Percentiles rank a stretch among this genome's conserved stretches.
Evolutionary conservation across 106 monocot species (phyloP).

Genomic region (Allium cepa): DNA sequence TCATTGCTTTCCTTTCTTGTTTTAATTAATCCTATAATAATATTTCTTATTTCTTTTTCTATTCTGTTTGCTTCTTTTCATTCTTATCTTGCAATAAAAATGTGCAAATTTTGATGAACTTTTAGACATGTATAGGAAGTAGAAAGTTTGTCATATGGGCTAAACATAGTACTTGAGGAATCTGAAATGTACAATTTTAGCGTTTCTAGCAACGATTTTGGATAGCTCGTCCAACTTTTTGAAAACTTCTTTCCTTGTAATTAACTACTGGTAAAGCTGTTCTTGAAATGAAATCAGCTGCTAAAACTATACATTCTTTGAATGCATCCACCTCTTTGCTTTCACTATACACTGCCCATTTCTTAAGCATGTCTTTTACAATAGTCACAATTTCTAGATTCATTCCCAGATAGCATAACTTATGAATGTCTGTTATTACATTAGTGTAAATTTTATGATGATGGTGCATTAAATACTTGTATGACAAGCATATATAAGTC

Average conservation of each 20-base stretch:
- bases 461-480: too few species aligned
- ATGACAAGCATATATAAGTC: too few species aligned
- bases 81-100: too few species aligned
- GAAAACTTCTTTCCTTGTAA: conserved; percentile 14
- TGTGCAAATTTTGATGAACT: too few species aligned
- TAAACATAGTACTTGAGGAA: neutral
- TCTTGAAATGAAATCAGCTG: too few species aligned
- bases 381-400: conserved; percentile 1
- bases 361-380: conserved; percentile 9
- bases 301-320: conserved; percentile 2
- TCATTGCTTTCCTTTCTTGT: neutral
- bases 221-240: conserved; percentile 8
- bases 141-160: neutral
- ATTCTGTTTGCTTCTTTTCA: too few species aligned
- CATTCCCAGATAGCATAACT: conserved; percentile 6
- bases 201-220: conserved; percentile 3
- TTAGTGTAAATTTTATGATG: too few species aligned
- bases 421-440: too few species aligned
- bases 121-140: too few species aligned
- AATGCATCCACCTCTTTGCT: conserved; percentile 14
- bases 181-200: neutral
- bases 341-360: conserved; percentile 1
- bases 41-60: neutral
- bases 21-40: conserved; percentile 1
- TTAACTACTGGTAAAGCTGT: conserved; percentile 2